A percentile compares a stretch with the other conserved stretches of the same genome.
phyloP scores from a whole-genome alignment of 495 filamentous ascomycete species.

The Neurospora tetrasperma region DNA sequence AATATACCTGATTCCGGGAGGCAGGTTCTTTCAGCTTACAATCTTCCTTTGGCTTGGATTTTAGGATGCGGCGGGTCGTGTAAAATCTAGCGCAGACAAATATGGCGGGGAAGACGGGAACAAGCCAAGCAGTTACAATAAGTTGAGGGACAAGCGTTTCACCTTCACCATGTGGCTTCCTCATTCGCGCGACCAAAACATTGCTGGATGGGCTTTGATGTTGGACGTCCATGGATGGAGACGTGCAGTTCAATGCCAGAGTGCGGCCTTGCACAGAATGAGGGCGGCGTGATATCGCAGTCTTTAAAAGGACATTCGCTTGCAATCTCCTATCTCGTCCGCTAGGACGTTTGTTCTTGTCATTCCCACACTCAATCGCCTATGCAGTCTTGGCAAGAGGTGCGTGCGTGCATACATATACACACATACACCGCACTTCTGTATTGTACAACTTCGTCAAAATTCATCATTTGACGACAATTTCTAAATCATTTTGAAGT shows the following conservation, averaged over 20 bases:
- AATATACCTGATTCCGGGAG: neutral
- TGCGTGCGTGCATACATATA: no score
- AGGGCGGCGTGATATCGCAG: neutral
- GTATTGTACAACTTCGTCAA: no score
- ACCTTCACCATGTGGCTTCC: neutral
- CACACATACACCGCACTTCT: no score
- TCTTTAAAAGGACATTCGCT: neutral
- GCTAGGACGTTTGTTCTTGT: neutral
- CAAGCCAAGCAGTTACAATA: slow-evolving; percentile 7
- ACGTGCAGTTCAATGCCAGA: neutral
- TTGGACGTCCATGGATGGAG: neutral
- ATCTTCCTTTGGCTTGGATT: slow-evolving; percentile 12
- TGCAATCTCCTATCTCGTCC: neutral
- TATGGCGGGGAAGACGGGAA: slow-evolving; percentile 10
- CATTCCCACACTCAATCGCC: no score
- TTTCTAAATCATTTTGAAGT: no score
- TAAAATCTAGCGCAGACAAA: slow-evolving; percentile 17
- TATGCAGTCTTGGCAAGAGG: no score
- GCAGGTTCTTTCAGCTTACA: slow-evolving; percentile 7
- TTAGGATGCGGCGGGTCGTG: slow-evolving; percentile 12
- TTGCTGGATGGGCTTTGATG: neutral
- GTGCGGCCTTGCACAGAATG: neutral
- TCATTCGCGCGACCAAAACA: neutral
- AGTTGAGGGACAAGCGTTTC: neutral
- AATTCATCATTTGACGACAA: no score